Percentiles rank a stretch among this genome's conserved stretches.
Evolutionary conservation across 2,329 filamentous ascomycete species (phyloP).

Genomic region (Lasiodiplodia hormozganensis): DNA sequence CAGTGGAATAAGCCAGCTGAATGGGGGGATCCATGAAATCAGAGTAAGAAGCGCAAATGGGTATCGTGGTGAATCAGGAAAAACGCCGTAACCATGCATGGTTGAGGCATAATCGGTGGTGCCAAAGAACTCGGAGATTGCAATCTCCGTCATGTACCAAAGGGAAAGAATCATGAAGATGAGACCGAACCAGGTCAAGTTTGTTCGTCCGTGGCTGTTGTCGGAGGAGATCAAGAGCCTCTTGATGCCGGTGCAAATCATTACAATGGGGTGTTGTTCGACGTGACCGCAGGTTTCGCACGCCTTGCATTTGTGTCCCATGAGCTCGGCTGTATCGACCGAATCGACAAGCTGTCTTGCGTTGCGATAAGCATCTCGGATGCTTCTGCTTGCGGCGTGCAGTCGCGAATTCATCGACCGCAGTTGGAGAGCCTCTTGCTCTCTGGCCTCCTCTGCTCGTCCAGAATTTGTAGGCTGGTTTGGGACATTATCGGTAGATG

Average conservation of each 20-base stretch:
- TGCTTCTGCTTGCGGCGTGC: slow-evolving; percentile 48
- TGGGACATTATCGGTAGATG: slow-evolving; percentile 31
- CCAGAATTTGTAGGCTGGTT: slow-evolving; percentile 39
- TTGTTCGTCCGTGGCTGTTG: background rate
- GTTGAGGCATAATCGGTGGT: slow-evolving; percentile 56
- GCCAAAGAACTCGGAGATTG: slow-evolving; percentile 54
- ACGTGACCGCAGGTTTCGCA: background rate
- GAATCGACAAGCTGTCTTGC: slow-evolving; percentile 50
- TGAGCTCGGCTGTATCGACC: slow-evolving; percentile 39
- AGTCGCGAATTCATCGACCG: slow-evolving; percentile 52
- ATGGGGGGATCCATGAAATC: slow-evolving; percentile 41
- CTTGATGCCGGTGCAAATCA: slow-evolving; percentile 37
- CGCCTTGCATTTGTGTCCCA: background rate
- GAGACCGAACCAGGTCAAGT: slow-evolving; percentile 29
- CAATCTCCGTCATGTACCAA: slow-evolving; percentile 23
- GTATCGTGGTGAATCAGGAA: slow-evolving; percentile 59
- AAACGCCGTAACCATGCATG: slow-evolving; percentile 59
- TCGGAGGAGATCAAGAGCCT: slow-evolving; percentile 38
- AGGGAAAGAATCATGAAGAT: slow-evolving; percentile 3
- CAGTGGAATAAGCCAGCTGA: slow-evolving; percentile 10
- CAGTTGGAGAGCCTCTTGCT: slow-evolving; percentile 51
- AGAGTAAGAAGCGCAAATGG: slow-evolving; percentile 65
- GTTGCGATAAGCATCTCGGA: slow-evolving; percentile 53
- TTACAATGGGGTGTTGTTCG: slow-evolving; percentile 27
- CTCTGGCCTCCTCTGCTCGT: slow-evolving; percentile 50